phyloP scores from a whole-genome alignment of 139 green algal species.

The Micromonas pusilla region DNA sequence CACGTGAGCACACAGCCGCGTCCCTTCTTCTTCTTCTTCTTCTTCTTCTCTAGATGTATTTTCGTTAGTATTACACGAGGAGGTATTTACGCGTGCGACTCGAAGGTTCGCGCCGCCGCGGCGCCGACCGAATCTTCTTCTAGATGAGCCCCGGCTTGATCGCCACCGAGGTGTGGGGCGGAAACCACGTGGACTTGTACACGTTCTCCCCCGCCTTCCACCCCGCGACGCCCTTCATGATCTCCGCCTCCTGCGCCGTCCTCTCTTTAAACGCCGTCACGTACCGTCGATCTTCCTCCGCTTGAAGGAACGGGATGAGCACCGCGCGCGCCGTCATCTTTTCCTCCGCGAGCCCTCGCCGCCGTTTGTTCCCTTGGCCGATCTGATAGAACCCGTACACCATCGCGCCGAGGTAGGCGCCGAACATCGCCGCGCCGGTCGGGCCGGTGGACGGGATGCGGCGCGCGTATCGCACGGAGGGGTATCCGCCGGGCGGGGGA shows the following conservation, averaged over 20 bases:
- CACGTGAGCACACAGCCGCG: no score
- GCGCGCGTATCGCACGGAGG: conserved; percentile 74
- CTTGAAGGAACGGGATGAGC: conserved; percentile 63
- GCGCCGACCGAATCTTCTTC: not conserved
- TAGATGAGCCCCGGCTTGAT: not conserved
- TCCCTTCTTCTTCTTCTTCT: no score
- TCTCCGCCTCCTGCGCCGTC: conserved; percentile 23
- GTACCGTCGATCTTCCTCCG: conserved; percentile 65
- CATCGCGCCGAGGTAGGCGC: conserved; percentile 62
- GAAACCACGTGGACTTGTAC: conserved; percentile 29
- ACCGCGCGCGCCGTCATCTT: conserved; percentile 42
- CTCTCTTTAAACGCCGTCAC: conserved; percentile 11
- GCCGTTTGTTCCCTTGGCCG: conserved; percentile 48
- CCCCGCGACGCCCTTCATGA: conserved; percentile 36
- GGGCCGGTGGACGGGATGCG: conserved; percentile 77
- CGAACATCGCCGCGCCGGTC: conserved; percentile 74
- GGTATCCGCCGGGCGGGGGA: conserved; percentile 81
- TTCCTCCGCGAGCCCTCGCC: conserved; percentile 42
- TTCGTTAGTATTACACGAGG: no score
- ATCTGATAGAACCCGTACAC: conserved; percentile 79
- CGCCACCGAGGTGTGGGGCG: conserved; percentile 8
- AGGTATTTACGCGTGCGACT: no score
- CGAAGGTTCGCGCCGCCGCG: not conserved
- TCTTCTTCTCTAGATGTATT: no score
- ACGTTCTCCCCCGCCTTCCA: conserved; percentile 29